phyloP scores from a whole-genome alignment of 345 rosid genomes.

The Psidium guajava region DNA sequence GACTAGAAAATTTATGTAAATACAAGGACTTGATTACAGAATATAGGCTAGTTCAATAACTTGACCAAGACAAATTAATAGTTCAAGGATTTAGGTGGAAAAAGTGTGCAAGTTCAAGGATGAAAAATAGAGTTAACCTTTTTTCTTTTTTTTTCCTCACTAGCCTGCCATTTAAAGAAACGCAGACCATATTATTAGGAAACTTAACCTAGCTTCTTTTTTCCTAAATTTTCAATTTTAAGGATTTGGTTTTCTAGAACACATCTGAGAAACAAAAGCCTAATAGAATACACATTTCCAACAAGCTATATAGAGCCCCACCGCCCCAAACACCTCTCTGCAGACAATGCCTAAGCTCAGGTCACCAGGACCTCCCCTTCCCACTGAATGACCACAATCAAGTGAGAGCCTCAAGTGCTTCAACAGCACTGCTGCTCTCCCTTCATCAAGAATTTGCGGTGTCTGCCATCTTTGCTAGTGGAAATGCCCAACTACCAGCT shows the following conservation, averaged over 20 bases:
- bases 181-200: background rate
- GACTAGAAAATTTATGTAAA: background rate
- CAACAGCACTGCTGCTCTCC: background rate
- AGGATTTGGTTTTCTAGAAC: background rate
- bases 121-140: background rate
- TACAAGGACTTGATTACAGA: background rate
- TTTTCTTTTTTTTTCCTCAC: background rate
- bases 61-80: background rate
- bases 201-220: background rate
- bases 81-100: background rate
- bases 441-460: background rate
- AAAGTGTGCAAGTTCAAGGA: background rate
- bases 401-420: background rate
- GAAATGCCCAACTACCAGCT: background rate
- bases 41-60: background rate
- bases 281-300: background rate
- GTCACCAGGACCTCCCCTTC: background rate
- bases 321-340: background rate
- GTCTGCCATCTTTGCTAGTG: background rate
- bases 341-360: background rate
- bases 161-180: background rate
- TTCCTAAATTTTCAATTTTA: background rate
- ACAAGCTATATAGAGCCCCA: background rate
- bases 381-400: background rate
- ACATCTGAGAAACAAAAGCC: background rate